Evolutionary conservation across 768 basidiomycete genomes (phyloP), one percentile per base, ranked within the genome.

Genomic region (Amylocystis lapponica): DNA sequence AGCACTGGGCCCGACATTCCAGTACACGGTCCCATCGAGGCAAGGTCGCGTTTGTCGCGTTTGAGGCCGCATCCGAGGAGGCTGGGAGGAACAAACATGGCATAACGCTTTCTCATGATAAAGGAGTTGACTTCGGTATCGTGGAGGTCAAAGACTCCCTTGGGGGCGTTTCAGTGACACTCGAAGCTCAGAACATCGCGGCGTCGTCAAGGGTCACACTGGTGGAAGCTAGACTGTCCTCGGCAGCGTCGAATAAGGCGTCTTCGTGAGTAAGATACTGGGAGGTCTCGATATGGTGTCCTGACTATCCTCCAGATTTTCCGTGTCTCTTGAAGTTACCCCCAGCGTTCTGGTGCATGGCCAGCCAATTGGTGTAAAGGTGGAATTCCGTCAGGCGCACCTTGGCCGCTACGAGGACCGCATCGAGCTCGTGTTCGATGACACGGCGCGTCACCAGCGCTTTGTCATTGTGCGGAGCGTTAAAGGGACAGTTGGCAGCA

Each of bases 31-130:
- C 50, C 14, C 77, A 79, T 49, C 43, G 46, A 19, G 59, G 58
- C 19, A 67, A 66, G 26, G 65, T 69, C 49, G 50, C 47, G 6
- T 78, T 66, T 44, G 49, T 65, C 0, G 52, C 61, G 8, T 74
- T 71, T 47, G 62, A 66, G 33, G 58, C 66, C 1, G 74, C 67
- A 0, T 41, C 79, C 13, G 74, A 76, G 7, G 75, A 76, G 32
- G 72, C 78, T 0, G 74, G 76, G 39, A 70, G 68, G 32, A 77
- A 81, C 48, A 78, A 76, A 40, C 65, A 79, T 36, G 77, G 75
- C 0, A 57, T 81, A 8, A n/a, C 13, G 20, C 32, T 58, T n/a
- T 50, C 49, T 1, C 36, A 46, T 27, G 48, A 54, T 17, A 45
- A 44, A 2, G 57, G 55, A 20, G 30, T 57, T 3, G 48, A 60